Evolutionary conservation across 2,329 filamentous ascomycete species (phyloP), one percentile per base, ranked within the genome.

Genomic region (Fusarium sp.): DNA sequence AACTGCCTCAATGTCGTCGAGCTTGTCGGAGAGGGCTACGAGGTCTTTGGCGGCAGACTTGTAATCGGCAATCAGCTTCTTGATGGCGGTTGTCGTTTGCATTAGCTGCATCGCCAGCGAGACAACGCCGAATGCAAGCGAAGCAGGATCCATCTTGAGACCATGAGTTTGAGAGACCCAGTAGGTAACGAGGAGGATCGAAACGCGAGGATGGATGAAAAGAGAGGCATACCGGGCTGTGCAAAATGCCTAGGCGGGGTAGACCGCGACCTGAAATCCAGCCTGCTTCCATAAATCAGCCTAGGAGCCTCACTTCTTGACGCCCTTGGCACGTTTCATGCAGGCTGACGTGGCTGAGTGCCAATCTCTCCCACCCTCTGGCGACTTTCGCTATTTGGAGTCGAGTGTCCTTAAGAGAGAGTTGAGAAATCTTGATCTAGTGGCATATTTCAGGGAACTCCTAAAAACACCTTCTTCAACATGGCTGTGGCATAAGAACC

Each of bases 31-130:
- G 3, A 68, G 56, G 3, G 1, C 9, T 1, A 50, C 4, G 1
- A 71, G 29, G 10, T 66, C 61, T 2, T 34, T 58, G 2, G 62
- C 23, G 0, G 69, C 68, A 13, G 59, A 68, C 6, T 49, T 68
- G 33, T 67, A 71, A 7, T 49, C 16, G 0, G 29, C 8, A 4
- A 68, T 70, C 36, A 65, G 6, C 2, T 46, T 23, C 2, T 61
- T 61, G 16, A 71, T 64, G 0, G 65, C 27, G 0, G 8, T 46
- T 0, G 46, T 53, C 0, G 49, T 49, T 3, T 50, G 29, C 6
- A 53, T 25, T 0, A 71, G 31, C n/a, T 71, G 65, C 16, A 63
- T 29, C 13, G 55, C 61, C 2, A 68, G 8, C 0, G 68, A 57
- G 1, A 61, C 38, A 1, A 71, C 55, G 4, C 58, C 62, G 4